phyloP scores from a whole-genome alignment of 2,329 filamentous ascomycete species.

The Teratosphaeria viscida region DNA sequence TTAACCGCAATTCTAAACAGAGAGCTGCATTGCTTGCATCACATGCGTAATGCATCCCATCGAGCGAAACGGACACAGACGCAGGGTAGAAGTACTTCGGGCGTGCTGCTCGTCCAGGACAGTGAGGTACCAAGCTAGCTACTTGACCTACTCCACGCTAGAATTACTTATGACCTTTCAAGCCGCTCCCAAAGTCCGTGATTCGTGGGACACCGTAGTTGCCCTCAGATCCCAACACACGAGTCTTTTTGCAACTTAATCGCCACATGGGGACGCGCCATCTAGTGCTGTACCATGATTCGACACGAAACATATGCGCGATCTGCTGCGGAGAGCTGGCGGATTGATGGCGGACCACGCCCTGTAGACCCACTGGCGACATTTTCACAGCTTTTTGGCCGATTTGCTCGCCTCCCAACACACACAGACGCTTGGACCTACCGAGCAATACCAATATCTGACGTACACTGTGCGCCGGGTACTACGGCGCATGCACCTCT shows the following conservation, averaged over 20 bases:
- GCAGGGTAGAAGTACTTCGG: neutral
- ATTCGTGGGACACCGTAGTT: neutral
- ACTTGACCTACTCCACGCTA: neutral
- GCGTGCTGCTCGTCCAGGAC: neutral
- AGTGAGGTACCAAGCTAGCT: neutral
- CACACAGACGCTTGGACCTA: neutral
- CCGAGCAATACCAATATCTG: neutral
- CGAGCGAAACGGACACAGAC: neutral
- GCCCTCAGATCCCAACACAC: neutral
- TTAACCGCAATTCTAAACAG: neutral
- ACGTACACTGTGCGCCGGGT: neutral
- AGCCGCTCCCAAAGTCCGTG: neutral
- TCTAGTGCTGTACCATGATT: neutral
- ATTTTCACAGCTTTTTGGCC: neutral
- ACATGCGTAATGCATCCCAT: neutral
- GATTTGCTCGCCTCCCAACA: neutral
- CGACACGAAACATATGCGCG: neutral
- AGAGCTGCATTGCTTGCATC: neutral
- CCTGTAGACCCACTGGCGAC: neutral
- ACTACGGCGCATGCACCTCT: neutral
- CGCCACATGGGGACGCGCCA: neutral
- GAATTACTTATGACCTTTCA: neutral
- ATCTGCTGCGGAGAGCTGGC: neutral
- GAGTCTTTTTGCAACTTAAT: neutral
- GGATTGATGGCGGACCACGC: neutral